Percentiles rank a stretch among this genome's conserved stretches.
Conservation (phyloP, 257 asterid genomes). For the Jasminum sambac region DNA sequence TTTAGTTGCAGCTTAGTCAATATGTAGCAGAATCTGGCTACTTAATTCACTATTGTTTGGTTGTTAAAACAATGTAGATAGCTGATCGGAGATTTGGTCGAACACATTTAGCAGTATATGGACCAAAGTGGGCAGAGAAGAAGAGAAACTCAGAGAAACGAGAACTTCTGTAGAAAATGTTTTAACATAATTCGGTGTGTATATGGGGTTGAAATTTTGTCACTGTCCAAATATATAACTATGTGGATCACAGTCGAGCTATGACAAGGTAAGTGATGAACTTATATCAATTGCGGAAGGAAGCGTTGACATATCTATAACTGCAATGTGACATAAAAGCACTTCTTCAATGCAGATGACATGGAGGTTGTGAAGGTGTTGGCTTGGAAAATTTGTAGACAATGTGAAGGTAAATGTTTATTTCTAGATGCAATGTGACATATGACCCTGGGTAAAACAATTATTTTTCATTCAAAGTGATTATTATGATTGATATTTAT, state of each 20-base stretch:
- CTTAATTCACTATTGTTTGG: background rate
- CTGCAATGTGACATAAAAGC: no score
- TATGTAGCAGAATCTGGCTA: background rate
- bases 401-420: no score
- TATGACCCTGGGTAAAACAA: no score
- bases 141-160: slow-evolving; percentile 42
- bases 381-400: no score
- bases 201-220: slow-evolving; percentile 5
- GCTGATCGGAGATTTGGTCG: slow-evolving; percentile 98
- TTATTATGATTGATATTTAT: no score
- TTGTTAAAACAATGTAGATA: slow-evolving; percentile 50
- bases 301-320: no score
- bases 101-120: slow-evolving; percentile 88
- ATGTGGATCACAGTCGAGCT: slow-evolving; percentile 3
- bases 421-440: no score
- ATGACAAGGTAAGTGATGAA: no score
- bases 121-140: slow-evolving; percentile 93
- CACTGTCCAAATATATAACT: background rate
- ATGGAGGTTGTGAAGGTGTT: no score
- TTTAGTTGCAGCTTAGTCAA: background rate
- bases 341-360: no score
- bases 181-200: slow-evolving; percentile 8
- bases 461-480: no score
- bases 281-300: no score
- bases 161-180: slow-evolving; percentile 1